A percentile compares a stretch with the other conserved stretches of the same genome.
Conservation (phyloP, 2,329 filamentous ascomycete genomes). For the Plectosphaerella cucumerina region DNA sequence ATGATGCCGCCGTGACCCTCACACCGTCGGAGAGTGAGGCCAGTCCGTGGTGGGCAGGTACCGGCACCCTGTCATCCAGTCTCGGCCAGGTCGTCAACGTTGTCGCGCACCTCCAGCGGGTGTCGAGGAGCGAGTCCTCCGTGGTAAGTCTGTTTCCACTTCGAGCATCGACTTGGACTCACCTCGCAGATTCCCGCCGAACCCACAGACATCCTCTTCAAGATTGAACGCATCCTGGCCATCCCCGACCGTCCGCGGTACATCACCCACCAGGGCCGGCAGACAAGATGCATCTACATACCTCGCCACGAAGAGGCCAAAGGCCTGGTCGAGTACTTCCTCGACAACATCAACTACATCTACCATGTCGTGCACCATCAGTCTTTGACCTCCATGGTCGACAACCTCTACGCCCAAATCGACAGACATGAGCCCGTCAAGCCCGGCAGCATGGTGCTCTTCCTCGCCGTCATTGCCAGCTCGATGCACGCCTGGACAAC, state of each 20-base stretch:
- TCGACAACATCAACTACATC: slow-evolving; percentile 23
- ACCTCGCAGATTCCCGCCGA: too few relatives aligned
- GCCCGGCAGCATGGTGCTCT: slow-evolving; percentile 21
- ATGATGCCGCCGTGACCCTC: background rate
- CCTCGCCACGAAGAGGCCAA: slow-evolving; percentile 26
- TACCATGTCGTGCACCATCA: slow-evolving; percentile 28
- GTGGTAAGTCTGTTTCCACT: background rate
- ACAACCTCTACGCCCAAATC: slow-evolving; percentile 21
- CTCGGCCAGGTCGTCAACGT: background rate
- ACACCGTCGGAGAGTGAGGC: too few relatives aligned
- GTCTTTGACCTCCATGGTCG: slow-evolving; percentile 18
- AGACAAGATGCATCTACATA: slow-evolving; percentile 24
- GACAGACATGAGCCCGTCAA: slow-evolving; percentile 13
- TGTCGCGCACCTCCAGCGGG: background rate
- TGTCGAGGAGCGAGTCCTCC: background rate
- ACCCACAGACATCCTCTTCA: slow-evolving; percentile 4
- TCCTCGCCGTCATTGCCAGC: slow-evolving; percentile 25
- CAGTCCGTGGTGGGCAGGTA: background rate
- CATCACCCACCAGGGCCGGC: slow-evolving; percentile 5
- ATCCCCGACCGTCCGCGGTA: slow-evolving; percentile 6
- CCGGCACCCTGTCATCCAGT: background rate
- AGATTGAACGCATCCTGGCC: slow-evolving; percentile 9
- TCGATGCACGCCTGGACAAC: slow-evolving; percentile 25
- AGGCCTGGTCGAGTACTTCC: slow-evolving; percentile 25
- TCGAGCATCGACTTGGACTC: too few relatives aligned